Percentiles rank a stretch among this genome's conserved stretches.
Evolutionary conservation across 345 rosid species (phyloP).

Genomic region (Corchorus capsularis): DNA sequence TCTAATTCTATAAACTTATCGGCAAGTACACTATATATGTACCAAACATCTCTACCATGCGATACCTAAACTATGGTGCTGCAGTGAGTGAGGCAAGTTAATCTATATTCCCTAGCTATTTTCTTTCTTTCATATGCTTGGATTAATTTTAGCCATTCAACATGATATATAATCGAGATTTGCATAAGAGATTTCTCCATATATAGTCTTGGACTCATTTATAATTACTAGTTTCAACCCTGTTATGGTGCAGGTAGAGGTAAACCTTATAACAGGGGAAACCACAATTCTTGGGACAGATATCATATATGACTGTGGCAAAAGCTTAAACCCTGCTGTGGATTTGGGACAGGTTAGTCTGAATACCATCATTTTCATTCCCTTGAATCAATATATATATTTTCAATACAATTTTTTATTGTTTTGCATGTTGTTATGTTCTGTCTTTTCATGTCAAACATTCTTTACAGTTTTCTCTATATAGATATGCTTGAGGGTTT

Average conservation of each 20-base stretch:
- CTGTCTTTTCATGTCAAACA: background rate
- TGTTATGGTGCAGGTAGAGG: conserved; percentile 64
- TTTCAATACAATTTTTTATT: background rate
- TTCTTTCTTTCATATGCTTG: background rate
- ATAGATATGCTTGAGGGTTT: background rate
- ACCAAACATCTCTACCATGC: conserved; percentile 51
- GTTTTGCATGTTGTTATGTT: background rate
- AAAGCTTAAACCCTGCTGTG: conserved; percentile 93
- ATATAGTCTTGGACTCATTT: background rate
- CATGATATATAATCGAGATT: background rate
- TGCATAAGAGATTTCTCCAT: background rate
- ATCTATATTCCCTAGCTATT: conserved; percentile 6
- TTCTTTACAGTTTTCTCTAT: background rate
- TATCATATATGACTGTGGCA: conserved; percentile 84
- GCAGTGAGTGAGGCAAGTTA: conserved; percentile 90
- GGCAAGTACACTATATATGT: conserved; percentile 56
- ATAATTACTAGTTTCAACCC: background rate
- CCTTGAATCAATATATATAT: background rate
- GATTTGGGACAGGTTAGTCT: conserved; percentile 88
- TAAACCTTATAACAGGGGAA: conserved; percentile 72
- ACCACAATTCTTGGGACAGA: conserved; percentile 71
- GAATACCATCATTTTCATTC: background rate
- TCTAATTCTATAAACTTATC: conserved; percentile 53
- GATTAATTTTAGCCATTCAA: background rate
- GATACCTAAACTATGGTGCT: conserved; percentile 83